Conservation (phyloP, 1,284 basidiomycete genomes). For the Neotropicomus parvogracilis region DNA sequence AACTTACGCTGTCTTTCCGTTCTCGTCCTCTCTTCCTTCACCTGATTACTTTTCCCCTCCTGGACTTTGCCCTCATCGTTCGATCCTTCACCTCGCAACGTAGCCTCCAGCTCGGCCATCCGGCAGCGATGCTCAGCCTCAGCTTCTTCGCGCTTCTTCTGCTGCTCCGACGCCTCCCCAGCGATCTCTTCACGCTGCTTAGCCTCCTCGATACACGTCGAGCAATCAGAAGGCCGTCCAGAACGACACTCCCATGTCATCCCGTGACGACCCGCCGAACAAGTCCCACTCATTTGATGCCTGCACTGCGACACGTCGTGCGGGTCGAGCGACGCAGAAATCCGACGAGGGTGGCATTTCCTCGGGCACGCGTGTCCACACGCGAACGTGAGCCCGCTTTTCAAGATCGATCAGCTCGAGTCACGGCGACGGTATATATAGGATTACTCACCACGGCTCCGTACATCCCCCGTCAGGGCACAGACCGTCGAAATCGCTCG, state of each 20-base stretch:
- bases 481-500: conserved; percentile 47
- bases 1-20: background rate
- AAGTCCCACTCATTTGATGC: conserved; percentile 15
- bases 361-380: conserved; percentile 50
- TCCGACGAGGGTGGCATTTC: conserved; percentile 44
- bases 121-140: background rate
- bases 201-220: background rate
- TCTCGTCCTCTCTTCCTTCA: background rate
- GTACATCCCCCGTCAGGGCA: conserved; percentile 61
- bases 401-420: background rate
- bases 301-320: conserved; percentile 35
- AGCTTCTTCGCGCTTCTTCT: background rate
- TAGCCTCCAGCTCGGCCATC: background rate
- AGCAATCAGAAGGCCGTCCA: background rate
- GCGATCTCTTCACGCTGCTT: background rate
- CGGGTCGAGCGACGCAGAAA: conserved; percentile 9
- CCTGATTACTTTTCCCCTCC: background rate
- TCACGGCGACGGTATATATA: too few relatives aligned
- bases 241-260: conserved; percentile 1
- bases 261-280: background rate
- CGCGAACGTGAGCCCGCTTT: conserved; percentile 6
- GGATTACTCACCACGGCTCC: conserved; percentile 46
- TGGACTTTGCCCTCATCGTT: background rate
- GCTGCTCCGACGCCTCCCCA: background rate
- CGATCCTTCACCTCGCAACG: background rate